Evolutionary conservation across 176 grass and related monocot genomes (phyloP), one percentile per base, ranked within the genome.

Genomic region (Miscanthus lutarioriparius): DNA sequence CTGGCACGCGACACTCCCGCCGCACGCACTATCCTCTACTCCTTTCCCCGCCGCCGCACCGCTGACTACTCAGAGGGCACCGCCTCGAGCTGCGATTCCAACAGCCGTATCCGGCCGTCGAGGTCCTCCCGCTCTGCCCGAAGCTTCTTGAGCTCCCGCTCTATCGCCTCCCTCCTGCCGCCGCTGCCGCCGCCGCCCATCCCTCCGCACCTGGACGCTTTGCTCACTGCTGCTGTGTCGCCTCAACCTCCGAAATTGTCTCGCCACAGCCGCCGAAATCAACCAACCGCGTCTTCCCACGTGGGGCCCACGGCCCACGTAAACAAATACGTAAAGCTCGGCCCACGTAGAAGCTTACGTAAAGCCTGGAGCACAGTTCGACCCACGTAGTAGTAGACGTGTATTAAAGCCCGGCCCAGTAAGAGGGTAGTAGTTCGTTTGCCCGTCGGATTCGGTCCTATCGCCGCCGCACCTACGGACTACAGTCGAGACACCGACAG

Each of bases 61-160:
- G 35, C 53, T 70, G 62, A 76, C 79, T n/a, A n/a, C n/a, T n/a
- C n/a, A n/a, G n/a, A n/a, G n/a, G 27, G 7, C 62, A 0, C 38
- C 14, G 8, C 13, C 51, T 86, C 63, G 39, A 92, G 87, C 81
- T 90, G 77, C 73, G 87, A 89, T 70, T 95, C 68, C 3, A 98
- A 89, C 23, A 90, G 54, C 62, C 68, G 65, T 84, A 98, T 93
- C 56, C 85, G 91, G 76, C 6, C 65, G 38, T 92, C 87, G n/a
- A 98, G 80, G 20, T 87, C 80, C 51, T 89, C 83, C 70, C 88
- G 87, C 86, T 95, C 80, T 26, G 37, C 74, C 64, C 80, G 80
- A 20, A 98, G 85, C 83, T 71, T 88, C 67, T 83, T 76, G 17
- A 98, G 82, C 80, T 95, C 92, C 7, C 20, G n/a, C 32, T 38